Evolutionary conservation across 2,329 filamentous ascomycete genomes (phyloP).

Genomic region (Chrysosporium queenslandicum): DNA sequence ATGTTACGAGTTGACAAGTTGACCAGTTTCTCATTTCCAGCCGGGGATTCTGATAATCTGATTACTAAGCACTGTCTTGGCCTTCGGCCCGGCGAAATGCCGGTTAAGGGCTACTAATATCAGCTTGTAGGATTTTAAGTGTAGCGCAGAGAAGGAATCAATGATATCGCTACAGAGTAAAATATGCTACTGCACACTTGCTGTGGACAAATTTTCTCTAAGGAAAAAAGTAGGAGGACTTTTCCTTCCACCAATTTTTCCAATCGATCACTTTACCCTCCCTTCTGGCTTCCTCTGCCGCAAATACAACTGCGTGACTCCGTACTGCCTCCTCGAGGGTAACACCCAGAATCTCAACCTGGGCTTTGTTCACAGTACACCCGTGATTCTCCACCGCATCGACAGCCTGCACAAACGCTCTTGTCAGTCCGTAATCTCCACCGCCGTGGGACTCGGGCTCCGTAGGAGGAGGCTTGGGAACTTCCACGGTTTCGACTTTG

Average conservation of each 20-base stretch:
- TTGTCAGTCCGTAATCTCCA: constrained; percentile 67
- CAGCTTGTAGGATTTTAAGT: too few species aligned
- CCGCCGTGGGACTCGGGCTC: constrained; percentile 57
- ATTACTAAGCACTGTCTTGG: neutral
- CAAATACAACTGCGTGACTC: constrained; percentile 88
- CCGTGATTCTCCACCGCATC: constrained; percentile 63
- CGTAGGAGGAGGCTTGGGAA: constrained; percentile 50
- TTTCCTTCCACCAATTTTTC: constrained; percentile 60
- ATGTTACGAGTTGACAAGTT: too few species aligned
- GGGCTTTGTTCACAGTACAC: constrained; percentile 58
- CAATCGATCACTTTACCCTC: constrained; percentile 63
- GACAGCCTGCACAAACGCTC: constrained; percentile 74
- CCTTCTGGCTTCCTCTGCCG: constrained; percentile 74
- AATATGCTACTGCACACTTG: too few species aligned
- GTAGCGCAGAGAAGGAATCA: too few species aligned
- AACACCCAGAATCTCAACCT: constrained; percentile 67
- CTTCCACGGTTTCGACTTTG: constrained; percentile 43
- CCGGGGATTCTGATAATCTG: neutral
- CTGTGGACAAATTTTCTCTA: too few species aligned
- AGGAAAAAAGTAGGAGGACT: constrained; percentile 31
- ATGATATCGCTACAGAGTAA: too few species aligned
- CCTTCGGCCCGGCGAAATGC: neutral
- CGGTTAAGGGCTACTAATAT: too few species aligned
- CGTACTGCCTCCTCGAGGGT: constrained; percentile 76
- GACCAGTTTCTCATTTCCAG: too few species aligned